phyloP scores from a whole-genome alignment of 192 early-diverging fungal genomes.

The Linnemannia zychae region DNA sequence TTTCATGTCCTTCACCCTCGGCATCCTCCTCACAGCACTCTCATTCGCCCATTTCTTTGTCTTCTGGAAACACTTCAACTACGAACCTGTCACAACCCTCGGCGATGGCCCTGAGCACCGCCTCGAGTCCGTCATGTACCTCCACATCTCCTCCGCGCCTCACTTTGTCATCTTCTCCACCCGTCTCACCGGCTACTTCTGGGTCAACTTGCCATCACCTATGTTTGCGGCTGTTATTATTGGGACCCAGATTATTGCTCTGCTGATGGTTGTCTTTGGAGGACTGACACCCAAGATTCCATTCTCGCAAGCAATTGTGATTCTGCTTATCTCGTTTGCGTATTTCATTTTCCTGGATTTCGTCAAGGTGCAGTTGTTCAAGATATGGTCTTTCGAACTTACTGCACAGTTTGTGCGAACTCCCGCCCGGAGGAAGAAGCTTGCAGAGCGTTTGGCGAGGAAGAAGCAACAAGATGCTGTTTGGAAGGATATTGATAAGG shows the following conservation, averaged over 20 bases:
- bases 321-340: conserved; percentile 81
- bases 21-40: conserved; percentile 76
- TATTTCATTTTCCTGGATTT: conserved; percentile 88
- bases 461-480: conserved; percentile 63
- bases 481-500: conserved; percentile 48
- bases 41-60: conserved; percentile 91
- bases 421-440: conserved; percentile 70
- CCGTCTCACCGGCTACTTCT: conserved; percentile 87
- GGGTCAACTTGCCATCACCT: conserved; percentile 84
- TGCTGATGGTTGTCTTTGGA: conserved; percentile 82
- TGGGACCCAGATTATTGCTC: conserved; percentile 92
- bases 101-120: conserved; percentile 19
- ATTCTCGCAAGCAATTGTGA: conserved; percentile 76
- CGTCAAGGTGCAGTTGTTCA: conserved; percentile 90
- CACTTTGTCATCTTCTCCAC: conserved; percentile 99
- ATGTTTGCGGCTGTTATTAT: conserved; percentile 85
- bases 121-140: conserved; percentile 94
- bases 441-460: conserved; percentile 64
- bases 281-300: conserved; percentile 79
- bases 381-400: conserved; percentile 90
- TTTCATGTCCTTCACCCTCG: conserved; percentile 83
- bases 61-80: conserved; percentile 56
- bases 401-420: conserved; percentile 88
- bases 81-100: conserved; percentile 35
- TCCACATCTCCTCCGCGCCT: conserved; percentile 92